Percentiles rank a stretch among this genome's conserved stretches.
phyloP scores from a whole-genome alignment of 495 filamentous ascomycete genomes.

The Trichoderma parareesei region DNA sequence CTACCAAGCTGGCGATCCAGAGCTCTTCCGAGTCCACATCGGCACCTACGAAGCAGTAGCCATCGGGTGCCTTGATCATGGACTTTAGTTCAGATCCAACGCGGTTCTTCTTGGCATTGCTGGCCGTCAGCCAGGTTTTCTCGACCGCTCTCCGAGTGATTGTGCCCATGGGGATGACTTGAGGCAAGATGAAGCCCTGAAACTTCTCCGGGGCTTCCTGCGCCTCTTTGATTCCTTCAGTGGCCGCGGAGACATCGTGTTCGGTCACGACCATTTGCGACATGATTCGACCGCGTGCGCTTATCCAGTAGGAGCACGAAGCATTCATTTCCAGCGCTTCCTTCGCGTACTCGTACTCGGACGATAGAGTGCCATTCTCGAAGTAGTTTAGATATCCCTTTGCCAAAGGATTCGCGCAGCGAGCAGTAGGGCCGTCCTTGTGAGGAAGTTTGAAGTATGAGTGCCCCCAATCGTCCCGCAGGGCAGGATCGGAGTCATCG shows the following conservation, averaged over 20 bases:
- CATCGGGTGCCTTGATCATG: conserved; percentile 87
- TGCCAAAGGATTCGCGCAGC: conserved; percentile 78
- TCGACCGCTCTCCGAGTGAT: conserved; percentile 95
- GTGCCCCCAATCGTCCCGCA: conserved; percentile 58
- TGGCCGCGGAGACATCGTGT: conserved; percentile 39
- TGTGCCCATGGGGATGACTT: conserved; percentile 97
- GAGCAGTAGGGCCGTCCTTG: conserved; percentile 80
- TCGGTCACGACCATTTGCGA: conserved; percentile 90
- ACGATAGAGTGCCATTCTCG: conserved; percentile 77
- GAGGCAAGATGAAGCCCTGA: conserved; percentile 85
- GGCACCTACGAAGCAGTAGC: conserved; percentile 89
- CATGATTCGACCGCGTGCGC: conserved; percentile 82
- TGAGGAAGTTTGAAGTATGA: conserved; percentile 92
- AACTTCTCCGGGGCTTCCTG: conserved; percentile 12
- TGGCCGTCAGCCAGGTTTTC: conserved; percentile 96
- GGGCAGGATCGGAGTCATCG: conserved; percentile 53
- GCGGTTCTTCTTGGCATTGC: conserved; percentile 90
- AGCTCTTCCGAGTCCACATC: conserved; percentile 99
- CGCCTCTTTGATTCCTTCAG: not conserved
- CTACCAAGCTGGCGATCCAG: conserved; percentile 95
- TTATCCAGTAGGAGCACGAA: conserved; percentile 98
- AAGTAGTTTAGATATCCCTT: conserved; percentile 89
- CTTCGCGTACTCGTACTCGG: conserved; percentile 81
- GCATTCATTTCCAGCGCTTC: conserved; percentile 97
- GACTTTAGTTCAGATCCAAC: conserved; percentile 96